Conservation (phyloP, 805 yeast species). For the Myxozyma sirexii region DNA sequence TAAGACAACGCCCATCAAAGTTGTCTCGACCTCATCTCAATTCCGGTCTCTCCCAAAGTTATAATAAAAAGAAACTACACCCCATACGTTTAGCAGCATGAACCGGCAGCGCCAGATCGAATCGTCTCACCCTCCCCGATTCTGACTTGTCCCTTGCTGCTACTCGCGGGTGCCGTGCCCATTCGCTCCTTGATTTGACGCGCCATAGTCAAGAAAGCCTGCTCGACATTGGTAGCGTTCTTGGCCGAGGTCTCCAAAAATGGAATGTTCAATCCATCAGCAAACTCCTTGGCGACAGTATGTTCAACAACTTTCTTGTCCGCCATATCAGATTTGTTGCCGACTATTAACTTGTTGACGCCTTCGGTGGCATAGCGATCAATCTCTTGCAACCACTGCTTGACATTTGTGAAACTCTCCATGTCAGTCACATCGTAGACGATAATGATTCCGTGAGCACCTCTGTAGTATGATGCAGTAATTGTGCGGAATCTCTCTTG, state of each 20-base stretch:
- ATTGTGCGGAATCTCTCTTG: constrained; percentile 98
- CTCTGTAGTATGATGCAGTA: constrained; percentile 96
- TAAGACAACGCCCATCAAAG: neutral
- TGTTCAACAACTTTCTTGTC: constrained; percentile 95
- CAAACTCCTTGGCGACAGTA: constrained; percentile 95
- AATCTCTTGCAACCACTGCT: constrained; percentile 98
- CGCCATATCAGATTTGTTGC: constrained; percentile 91
- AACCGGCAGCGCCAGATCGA: constrained; percentile 44
- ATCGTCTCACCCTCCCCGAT: constrained; percentile 48
- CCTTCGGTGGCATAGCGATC: constrained; percentile 98
- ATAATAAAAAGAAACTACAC: neutral
- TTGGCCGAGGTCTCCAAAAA: constrained; percentile 95
- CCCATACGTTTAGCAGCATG: constrained; percentile 46
- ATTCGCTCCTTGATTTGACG: constrained; percentile 96
- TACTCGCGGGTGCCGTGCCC: constrained; percentile 56
- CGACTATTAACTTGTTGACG: constrained; percentile 91
- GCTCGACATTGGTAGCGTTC: constrained; percentile 94
- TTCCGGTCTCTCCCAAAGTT: neutral
- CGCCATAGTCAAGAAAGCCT: constrained; percentile 98
- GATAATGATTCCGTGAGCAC: constrained; percentile 97
- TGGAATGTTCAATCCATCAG: constrained; percentile 91
- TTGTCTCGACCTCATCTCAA: constrained; percentile 31
- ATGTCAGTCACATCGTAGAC: constrained; percentile 98
- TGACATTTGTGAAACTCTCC: constrained; percentile 82
- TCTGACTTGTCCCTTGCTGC: constrained; percentile 48